Percentiles rank a stretch among this genome's conserved stretches.
phyloP scores from a whole-genome alignment of 805 yeast species.

The Yamadazyma takamatsuzukensis region DNA sequence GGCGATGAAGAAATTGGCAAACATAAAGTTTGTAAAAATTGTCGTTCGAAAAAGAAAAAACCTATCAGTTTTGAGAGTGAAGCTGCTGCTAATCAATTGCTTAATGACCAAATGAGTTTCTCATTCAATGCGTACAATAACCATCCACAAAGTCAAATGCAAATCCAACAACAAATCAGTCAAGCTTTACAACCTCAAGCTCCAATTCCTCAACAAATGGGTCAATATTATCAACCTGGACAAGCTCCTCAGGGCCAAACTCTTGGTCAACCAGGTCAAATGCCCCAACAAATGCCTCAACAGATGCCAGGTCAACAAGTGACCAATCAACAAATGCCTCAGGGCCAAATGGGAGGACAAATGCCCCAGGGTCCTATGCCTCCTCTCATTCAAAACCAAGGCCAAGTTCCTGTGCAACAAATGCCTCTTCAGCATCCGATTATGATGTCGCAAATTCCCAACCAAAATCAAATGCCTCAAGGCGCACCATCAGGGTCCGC shows the following conservation, averaged over 20 bases:
- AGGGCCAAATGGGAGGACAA: slow-evolving; percentile 1
- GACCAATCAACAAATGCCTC: slow-evolving; percentile 1
- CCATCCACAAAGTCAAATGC: slow-evolving; percentile 6
- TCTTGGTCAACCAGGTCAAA: not conserved
- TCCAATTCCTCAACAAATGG: slow-evolving; percentile 6
- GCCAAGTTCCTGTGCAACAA: slow-evolving; percentile 7
- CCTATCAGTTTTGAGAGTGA: not conserved
- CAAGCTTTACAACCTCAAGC: slow-evolving; percentile 14
- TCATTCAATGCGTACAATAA: not conserved
- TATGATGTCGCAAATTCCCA: slow-evolving; percentile 13
- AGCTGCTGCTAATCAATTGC: slow-evolving; percentile 2
- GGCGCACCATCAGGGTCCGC: slow-evolving; percentile 7
- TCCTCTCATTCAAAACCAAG: too few relatives aligned
- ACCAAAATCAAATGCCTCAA: slow-evolving; percentile 10
- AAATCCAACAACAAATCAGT: slow-evolving; percentile 12
- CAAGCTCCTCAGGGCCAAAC: not conserved
- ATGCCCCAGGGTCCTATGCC: slow-evolving; percentile 3
- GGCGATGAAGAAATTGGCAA: slow-evolving; percentile 44
- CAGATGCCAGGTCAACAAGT: slow-evolving; percentile 3
- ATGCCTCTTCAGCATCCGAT: slow-evolving; percentile 8
- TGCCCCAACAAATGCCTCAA: slow-evolving; percentile 10
- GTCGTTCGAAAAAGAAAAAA: slow-evolving; percentile 54
- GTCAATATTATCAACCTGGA: not conserved
- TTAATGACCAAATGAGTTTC: not conserved
- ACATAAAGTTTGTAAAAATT: slow-evolving; percentile 53